A percentile compares a stretch with the other conserved stretches of the same genome.
Evolutionary conservation across 768 basidiomycete species (phyloP).

Genomic region (Daedalea quercina): DNA sequence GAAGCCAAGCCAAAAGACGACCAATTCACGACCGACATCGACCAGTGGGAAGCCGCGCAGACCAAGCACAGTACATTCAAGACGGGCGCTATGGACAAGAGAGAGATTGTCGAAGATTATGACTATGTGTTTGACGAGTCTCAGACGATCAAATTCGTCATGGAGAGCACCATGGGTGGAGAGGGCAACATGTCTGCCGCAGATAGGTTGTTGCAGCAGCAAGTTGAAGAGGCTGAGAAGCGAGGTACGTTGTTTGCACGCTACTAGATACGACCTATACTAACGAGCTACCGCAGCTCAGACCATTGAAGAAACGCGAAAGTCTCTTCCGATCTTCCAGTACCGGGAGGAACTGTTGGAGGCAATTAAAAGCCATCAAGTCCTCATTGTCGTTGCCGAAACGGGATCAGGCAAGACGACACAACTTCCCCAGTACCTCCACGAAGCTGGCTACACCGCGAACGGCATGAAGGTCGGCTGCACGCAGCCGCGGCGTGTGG

Average conservation of each 20-base stretch:
- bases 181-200: conserved; percentile 70
- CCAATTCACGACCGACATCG: conserved; percentile 93
- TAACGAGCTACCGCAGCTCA: conserved; percentile 43
- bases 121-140: conserved; percentile 99
- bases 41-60: conserved; percentile 96
- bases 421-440: conserved; percentile 95
- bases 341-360: conserved; percentile 85
- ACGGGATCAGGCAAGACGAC: conserved; percentile 99
- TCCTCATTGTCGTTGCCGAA: conserved; percentile 96
- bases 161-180: conserved; percentile 69
- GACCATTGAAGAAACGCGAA: conserved; percentile 89
- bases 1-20: conserved; percentile 89
- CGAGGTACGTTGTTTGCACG: conserved; percentile 48
- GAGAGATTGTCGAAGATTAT: conserved; percentile 74
- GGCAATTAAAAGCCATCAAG: conserved; percentile 87
- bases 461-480: conserved; percentile 88
- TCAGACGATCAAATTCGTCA: conserved; percentile 93
- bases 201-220: conserved; percentile 76
- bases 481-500: conserved; percentile 97
- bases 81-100: conserved; percentile 89
- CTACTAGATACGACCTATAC: conserved; percentile 1
- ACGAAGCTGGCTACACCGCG: conserved; percentile 93
- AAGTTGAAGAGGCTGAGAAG: conserved; percentile 89
- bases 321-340: conserved; percentile 85
- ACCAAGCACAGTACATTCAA: conserved; percentile 84